Base-by-base conservation (phyloP, 129 eudicot species). In the Flaveria linearis region DNA sequence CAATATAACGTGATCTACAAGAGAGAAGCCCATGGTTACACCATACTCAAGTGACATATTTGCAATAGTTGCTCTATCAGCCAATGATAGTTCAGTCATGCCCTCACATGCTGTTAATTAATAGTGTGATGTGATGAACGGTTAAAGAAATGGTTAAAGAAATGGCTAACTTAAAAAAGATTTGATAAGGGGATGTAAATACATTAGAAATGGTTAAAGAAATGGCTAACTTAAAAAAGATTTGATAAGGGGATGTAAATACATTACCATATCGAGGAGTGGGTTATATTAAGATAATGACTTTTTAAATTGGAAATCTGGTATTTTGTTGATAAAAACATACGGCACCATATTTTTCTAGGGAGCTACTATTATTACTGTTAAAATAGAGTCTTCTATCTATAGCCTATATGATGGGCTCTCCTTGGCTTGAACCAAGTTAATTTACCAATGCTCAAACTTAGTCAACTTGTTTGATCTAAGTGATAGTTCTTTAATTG, bases 31-130 rank as follows among this genome's bases (percentile, higher is more conserved):
- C 97, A 95, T 95, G 69, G 99, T 95, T 64, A 97, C 97, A 75
- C 99, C 97, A 82, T 95, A 95, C 81, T 95, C 99, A 0, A 97
- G 99, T 28, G 99, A 91, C 99, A 95, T 95, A 68, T 95, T 95
- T 75, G 97, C 99, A 83, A 95, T 91, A 62, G 99, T 89, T 16
- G 98, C 97, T 84, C 98, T 91, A 80, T 94, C 98, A 64, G 98
- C 97, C 75, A 94, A 85, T 42, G 98, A 84, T 52, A 89, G 69
- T 60, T 86, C 82, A 70, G 86, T 82, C 90, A 95, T 82, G 16
- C 99, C 99, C 68, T 89, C 88, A 66, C 97, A 96, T 94, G 78
- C 69, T 12, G 17, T 9, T 23, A 9, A 20, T 61, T 45, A 56
- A 56, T 43, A 56, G 51, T 11, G 52, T 12, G 33, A 45, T 46